A percentile compares a stretch with the other conserved stretches of the same genome.
phyloP scores from a whole-genome alignment of 148 eudicot species.

The Diospyros kaki region DNA sequence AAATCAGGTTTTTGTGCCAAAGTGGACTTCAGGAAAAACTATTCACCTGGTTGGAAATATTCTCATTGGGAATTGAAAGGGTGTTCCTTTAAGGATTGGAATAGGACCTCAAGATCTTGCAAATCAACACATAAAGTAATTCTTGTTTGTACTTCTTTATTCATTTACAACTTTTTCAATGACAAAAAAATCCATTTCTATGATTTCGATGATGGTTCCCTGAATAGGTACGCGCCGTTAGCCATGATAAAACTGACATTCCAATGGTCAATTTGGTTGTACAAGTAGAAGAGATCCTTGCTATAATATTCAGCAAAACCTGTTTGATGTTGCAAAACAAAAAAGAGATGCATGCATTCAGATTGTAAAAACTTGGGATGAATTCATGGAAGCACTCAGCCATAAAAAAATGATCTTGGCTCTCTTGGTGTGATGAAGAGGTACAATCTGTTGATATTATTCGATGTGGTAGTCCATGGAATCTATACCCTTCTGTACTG shows the following conservation, averaged over 20 bases:
- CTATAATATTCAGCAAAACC: conserved; percentile 55
- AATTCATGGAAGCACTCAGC: conserved; percentile 74
- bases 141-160: not conserved
- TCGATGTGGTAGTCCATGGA: too few relatives aligned
- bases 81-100: conserved; percentile 95
- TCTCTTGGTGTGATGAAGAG: conserved; percentile 99
- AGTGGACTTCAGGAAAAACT: conserved; percentile 80
- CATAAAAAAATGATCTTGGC: conserved; percentile 92
- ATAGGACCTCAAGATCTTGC: conserved; percentile 97
- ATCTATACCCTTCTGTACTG: not conserved
- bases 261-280: conserved; percentile 62
- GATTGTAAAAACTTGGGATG: conserved; percentile 78
- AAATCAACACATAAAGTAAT: conserved; percentile 63
- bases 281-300: conserved; percentile 53
- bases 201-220: conserved; percentile 33
- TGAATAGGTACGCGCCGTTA: conserved; percentile 74
- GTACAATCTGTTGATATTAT: conserved; percentile 29
- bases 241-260: conserved; percentile 84
- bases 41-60: conserved; percentile 99
- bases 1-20: conserved; percentile 72
- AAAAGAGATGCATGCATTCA: conserved; percentile 81
- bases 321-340: conserved; percentile 67
- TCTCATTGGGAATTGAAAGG: conserved; percentile 99
- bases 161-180: conserved; percentile 1
- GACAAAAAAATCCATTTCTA: conserved; percentile 37